phyloP scores from a whole-genome alignment of 2,329 filamentous ascomycete species.

The Colletotrichum trifolii region DNA sequence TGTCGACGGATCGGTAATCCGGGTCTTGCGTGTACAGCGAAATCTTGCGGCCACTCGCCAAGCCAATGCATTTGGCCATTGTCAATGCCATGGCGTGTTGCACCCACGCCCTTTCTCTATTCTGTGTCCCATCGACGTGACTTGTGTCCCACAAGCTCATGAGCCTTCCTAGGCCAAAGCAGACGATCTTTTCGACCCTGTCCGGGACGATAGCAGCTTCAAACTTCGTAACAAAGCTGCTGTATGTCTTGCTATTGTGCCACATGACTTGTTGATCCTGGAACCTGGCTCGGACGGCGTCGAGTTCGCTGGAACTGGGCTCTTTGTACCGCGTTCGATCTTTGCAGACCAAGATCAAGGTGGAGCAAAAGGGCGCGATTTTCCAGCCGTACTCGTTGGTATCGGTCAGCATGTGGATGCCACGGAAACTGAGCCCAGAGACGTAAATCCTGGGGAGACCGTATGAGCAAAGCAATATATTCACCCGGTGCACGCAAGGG shows the following conservation, averaged over 20 bases:
- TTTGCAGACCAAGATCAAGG: neutral
- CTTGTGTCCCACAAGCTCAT: too few species aligned
- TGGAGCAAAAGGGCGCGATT: neutral
- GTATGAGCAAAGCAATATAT: too few species aligned
- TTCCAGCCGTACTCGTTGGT: neutral
- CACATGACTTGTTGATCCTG: neutral
- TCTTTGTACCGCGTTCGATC: neutral
- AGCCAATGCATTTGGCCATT: neutral
- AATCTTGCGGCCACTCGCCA: neutral
- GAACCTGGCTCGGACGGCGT: neutral
- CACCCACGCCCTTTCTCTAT: too few species aligned
- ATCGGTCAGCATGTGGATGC: too few species aligned
- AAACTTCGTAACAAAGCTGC: neutral
- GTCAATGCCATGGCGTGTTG: constrained; percentile 10
- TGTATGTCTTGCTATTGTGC: neutral
- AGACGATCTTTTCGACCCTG: constrained; percentile 7
- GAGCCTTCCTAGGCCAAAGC: constrained; percentile 13
- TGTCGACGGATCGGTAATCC: neutral
- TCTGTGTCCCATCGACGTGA: neutral
- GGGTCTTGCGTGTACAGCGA: constrained; percentile 13
- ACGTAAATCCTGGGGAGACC: too few species aligned
- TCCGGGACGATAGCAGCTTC: neutral
- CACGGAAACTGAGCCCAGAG: too few species aligned
- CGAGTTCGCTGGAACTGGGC: too few species aligned
- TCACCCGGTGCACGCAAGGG: too few species aligned